Evolutionary conservation across 2,329 filamentous ascomycete species (phyloP).

Genomic region (Apiospora malaysiana): DNA sequence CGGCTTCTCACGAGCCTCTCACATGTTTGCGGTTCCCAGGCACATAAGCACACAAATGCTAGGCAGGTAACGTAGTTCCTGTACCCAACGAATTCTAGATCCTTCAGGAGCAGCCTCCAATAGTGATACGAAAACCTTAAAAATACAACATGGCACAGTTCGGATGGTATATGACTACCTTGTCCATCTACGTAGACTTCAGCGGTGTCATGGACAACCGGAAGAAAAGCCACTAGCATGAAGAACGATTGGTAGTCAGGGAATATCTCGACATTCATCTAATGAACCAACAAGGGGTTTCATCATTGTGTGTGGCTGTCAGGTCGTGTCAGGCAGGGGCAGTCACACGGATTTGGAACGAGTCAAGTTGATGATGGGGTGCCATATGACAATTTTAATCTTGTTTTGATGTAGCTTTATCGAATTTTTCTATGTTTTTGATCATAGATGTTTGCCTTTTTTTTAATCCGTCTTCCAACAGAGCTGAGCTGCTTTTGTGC

Average conservation of each 20-base stretch:
- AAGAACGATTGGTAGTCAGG: not conserved
- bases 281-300: not conserved
- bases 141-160: not conserved
- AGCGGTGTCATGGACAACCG: not conserved
- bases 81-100: conserved; percentile 14
- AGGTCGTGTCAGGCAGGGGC: conserved; percentile 6
- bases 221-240: not conserved
- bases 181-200: not conserved
- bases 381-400: conserved; percentile 19
- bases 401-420: conserved; percentile 22
- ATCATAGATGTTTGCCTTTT: conserved; percentile 17
- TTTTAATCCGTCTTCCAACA: conserved; percentile 11
- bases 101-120: not conserved
- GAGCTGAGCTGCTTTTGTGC: not conserved
- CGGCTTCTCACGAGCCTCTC: conserved; percentile 13
- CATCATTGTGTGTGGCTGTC: conserved; percentile 4
- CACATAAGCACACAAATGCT: not conserved
- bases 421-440: conserved; percentile 22
- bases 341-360: conserved; percentile 1
- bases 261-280: not conserved
- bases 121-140: conserved; percentile 15
- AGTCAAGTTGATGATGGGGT: not conserved
- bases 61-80: not conserved
- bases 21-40: conserved; percentile 1
- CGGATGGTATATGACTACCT: not conserved